Evolutionary conservation across 352 stramenopile genomes (phyloP), one percentile per base, ranked within the genome.

Genomic region (Phytophthora cryptogea): DNA sequence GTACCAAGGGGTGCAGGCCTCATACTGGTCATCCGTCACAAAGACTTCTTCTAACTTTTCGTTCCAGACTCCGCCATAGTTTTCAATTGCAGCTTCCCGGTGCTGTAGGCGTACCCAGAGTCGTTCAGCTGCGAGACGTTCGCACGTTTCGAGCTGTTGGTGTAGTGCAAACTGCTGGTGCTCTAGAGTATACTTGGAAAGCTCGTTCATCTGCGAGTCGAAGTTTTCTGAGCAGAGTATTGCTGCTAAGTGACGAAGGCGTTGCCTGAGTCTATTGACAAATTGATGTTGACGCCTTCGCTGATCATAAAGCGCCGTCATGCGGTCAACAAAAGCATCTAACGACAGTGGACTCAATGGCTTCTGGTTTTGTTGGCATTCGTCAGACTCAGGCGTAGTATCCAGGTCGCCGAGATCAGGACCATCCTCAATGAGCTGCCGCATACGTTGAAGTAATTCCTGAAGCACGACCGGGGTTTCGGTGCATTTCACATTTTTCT

Each of bases 21-120:
- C 55, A 32, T 60, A 80, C 17, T 89, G 77, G 10, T 76, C 60
- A 4, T 63, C 23, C 0, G 62, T 64, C 10, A 89, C 39, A 35
- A 86, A 88, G 0, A 66, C 28, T 1, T 59, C 43, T 3, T 33
- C 14, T 3, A 64, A 40, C 31, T 40, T 65, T 14, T 46, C 47
- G 17, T 52, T 59, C 61, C 47, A 65, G 16, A 33, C 28, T 13
- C 10, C 43, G 1, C 32, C 33, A 13, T 43, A 61, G 28, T 39
- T 63, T 26, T 59, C 48, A 11, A 68, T 47, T 3, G 74, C 79
- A 32, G 67, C 44, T 20, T 78, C 30, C 9, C 67, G 70, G 26
- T 78, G 63, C 9, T 57, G 61, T 10, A 89, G 37, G 2, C 79
- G 73, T 17, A 28, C 53, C 39, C 63, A 69, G 5, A 89, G 49